These are phyloP conservation scores for Debaryomyces hansenii DNA, from an alignment of 805 yeast genomes.

Conservation along the genomic window DNA sequence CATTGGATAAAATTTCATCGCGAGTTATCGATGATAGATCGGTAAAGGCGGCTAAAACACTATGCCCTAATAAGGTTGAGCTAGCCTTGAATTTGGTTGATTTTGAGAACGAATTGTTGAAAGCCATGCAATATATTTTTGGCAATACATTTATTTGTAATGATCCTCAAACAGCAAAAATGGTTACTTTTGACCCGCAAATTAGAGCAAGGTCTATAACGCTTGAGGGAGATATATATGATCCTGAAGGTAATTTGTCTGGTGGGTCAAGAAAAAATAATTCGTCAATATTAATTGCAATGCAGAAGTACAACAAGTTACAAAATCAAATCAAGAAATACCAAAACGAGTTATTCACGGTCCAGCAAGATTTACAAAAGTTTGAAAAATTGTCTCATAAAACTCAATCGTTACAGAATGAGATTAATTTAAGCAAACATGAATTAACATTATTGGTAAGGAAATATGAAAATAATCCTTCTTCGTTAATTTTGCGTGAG, in stretches of 20 bases:
- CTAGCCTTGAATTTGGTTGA: conserved; percentile 82
- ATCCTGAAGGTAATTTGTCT: conserved; percentile 92
- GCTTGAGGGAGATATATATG: conserved; percentile 89
- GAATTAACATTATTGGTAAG: conserved; percentile 56
- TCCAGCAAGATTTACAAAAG: conserved; percentile 41
- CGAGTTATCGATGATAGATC: conserved; percentile 51
- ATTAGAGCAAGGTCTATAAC: conserved; percentile 84
- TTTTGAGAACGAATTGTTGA: conserved; percentile 65
- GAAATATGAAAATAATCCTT: conserved; percentile 55
- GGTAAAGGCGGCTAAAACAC: conserved; percentile 64
- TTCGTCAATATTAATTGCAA: conserved; percentile 57
- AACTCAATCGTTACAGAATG: conserved; percentile 59
- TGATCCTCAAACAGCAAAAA: conserved; percentile 85
- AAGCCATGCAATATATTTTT: conserved; percentile 89
- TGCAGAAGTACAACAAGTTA: conserved; percentile 62
- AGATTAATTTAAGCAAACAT: conserved; percentile 56
- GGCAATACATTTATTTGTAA: conserved; percentile 87
- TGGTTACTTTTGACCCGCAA: conserved; percentile 82
- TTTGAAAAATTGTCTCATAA: conserved; percentile 46
- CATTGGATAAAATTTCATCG: conserved; percentile 80
- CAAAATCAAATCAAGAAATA: conserved; percentile 38
- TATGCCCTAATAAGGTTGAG: conserved; percentile 84
- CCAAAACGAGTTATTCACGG: conserved; percentile 40
- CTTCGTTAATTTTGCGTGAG: conserved; percentile 54
- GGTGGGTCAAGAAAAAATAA: conserved; percentile 83